Conservation (phyloP, 805 yeast genomes). For the Millerago galiae region DNA sequence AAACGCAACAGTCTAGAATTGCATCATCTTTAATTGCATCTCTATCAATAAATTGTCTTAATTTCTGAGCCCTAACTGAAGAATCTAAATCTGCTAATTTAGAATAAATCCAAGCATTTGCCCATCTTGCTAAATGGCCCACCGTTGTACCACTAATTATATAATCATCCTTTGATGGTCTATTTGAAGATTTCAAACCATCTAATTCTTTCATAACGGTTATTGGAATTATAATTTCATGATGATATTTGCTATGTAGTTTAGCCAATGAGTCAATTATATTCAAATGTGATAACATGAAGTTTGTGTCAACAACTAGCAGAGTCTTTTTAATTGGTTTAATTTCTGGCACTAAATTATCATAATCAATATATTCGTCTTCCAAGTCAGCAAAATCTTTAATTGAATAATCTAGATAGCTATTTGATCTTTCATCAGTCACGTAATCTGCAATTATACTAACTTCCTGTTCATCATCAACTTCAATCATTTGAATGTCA, state of each 20-base stretch:
- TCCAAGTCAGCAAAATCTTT: neutral
- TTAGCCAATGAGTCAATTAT: conserved; percentile 47
- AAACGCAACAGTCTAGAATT: conserved; percentile 78
- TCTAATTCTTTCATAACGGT: conserved; percentile 76
- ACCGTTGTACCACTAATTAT: conserved; percentile 29
- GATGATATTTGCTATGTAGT: conserved; percentile 35
- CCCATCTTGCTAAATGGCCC: conserved; percentile 58
- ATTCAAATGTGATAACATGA: conserved; percentile 60
- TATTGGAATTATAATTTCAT: conserved; percentile 58
- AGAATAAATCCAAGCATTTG: conserved; percentile 71
- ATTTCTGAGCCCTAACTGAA: conserved; percentile 58
- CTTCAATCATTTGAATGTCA: conserved; percentile 44
- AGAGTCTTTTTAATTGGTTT: conserved; percentile 25
- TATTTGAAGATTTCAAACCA: conserved; percentile 54
- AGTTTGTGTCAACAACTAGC: conserved; percentile 78
- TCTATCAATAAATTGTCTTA: conserved; percentile 44
- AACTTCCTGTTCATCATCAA: conserved; percentile 40
- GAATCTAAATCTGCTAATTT: conserved; percentile 46
- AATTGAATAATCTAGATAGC: neutral
- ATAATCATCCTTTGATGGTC: conserved; percentile 4
- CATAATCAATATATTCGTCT: neutral
- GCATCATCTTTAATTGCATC: conserved; percentile 63
- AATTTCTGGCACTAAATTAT: conserved; percentile 8
- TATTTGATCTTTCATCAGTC: conserved; percentile 16
- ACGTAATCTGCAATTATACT: conserved; percentile 37